Evolutionary conservation across 805 yeast genomes (phyloP).

Genomic region (Metschnikowia baotianmanensis): DNA sequence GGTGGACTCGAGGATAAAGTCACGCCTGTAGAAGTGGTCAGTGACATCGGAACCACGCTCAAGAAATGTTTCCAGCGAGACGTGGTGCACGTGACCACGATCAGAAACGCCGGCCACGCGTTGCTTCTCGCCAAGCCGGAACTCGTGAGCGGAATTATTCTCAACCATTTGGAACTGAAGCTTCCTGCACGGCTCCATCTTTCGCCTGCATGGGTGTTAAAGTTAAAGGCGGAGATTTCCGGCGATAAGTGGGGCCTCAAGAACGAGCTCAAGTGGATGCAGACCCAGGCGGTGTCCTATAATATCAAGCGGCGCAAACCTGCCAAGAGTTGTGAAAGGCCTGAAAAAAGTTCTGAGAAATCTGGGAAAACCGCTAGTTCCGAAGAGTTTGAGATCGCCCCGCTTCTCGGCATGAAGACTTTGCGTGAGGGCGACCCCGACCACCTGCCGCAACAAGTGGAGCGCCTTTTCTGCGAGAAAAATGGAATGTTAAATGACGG

Average conservation of each 20-base stretch:
- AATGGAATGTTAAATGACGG: constrained; percentile 23
- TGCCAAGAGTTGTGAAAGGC: too few relatives aligned
- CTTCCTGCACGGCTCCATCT: constrained; percentile 51
- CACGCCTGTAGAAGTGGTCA: constrained; percentile 46
- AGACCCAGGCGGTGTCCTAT: constrained; percentile 49
- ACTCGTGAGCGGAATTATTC: constrained; percentile 56
- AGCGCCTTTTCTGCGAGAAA: constrained; percentile 38
- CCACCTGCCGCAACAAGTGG: constrained; percentile 60
- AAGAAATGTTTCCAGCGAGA: constrained; percentile 21
- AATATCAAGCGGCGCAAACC: constrained; percentile 33
- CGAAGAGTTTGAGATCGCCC: constrained; percentile 39
- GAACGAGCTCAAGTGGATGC: constrained; percentile 70
- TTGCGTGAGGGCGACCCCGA: constrained; percentile 57
- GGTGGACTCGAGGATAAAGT: constrained; percentile 59
- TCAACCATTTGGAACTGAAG: constrained; percentile 51
- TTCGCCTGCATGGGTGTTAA: constrained; percentile 69
- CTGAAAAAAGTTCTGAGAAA: too few relatives aligned
- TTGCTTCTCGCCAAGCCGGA: constrained; percentile 63
- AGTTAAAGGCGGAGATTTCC: constrained; percentile 56
- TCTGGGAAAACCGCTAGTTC: too few relatives aligned
- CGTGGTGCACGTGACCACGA: constrained; percentile 33
- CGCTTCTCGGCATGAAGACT: constrained; percentile 72
- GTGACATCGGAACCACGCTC: constrained; percentile 28
- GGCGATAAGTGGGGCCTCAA: constrained; percentile 80
- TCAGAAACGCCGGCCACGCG: constrained; percentile 62